These are phyloP conservation scores for Fusarium sp. DNA, from an alignment of 2,329 filamentous ascomycete genomes.

Conservation along the genomic window DNA sequence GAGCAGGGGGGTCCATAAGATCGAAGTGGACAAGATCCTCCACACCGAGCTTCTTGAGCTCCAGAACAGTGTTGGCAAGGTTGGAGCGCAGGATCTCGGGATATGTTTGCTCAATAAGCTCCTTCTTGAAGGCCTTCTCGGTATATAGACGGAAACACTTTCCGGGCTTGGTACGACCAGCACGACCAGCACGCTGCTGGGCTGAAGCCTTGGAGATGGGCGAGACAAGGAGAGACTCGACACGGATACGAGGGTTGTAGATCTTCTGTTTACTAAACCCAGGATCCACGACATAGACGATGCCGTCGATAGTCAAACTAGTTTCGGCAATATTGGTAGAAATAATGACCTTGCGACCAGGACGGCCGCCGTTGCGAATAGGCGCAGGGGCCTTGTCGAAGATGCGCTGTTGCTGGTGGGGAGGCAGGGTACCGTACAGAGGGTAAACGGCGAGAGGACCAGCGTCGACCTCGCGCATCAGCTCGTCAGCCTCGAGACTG, in stretches of 20 bases:
- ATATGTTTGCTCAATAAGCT: conserved; percentile 96
- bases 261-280: conserved; percentile 99
- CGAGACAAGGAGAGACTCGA: conserved; percentile 96
- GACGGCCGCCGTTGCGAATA: conserved; percentile 76
- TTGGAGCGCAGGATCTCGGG: conserved; percentile 96
- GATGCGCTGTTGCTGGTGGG: conserved; percentile 92
- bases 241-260: conserved; percentile 95
- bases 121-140: conserved; percentile 94
- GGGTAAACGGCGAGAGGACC: conserved; percentile 92
- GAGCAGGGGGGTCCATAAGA: conserved; percentile 96
- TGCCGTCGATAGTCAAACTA: conserved; percentile 96
- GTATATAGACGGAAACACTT: conserved; percentile 99
- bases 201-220: conserved; percentile 98
- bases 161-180: conserved; percentile 96
- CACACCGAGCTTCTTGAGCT: conserved; percentile 96
- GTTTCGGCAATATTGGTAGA: conserved; percentile 99
- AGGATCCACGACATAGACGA: conserved; percentile 98
- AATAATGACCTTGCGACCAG: conserved; percentile 93
- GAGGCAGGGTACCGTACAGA: conserved; percentile 91
- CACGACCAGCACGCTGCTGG: conserved; percentile 97
- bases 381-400: conserved; percentile 88
- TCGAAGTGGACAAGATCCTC: conserved; percentile 98
- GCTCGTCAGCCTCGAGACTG: conserved; percentile 86
- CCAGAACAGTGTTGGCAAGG: conserved; percentile 90
- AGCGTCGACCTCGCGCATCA: conserved; percentile 89